Evolutionary conservation across 2,329 filamentous ascomycete species (phyloP).

Genomic region (Ceratocystis eucalypticola): DNA sequence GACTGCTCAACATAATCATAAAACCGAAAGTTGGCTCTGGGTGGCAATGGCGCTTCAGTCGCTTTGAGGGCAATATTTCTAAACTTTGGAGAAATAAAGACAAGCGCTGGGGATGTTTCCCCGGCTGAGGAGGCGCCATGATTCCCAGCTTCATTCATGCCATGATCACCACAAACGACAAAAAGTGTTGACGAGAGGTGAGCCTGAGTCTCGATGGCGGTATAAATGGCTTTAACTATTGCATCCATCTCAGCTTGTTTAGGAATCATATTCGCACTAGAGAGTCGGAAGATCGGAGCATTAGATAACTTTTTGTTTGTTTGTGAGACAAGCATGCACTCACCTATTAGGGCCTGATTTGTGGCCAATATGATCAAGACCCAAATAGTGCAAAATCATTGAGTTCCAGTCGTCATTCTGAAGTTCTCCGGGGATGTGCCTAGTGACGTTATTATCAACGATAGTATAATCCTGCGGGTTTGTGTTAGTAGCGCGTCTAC

Average conservation of each 20-base stretch:
- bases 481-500: neutral
- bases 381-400: conserved; percentile 90
- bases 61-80: conserved; percentile 36
- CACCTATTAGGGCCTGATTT: conserved; percentile 81
- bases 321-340: conserved; percentile 10
- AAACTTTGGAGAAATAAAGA: conserved; percentile 82
- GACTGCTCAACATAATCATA: conserved; percentile 84
- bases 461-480: conserved; percentile 77
- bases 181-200: conserved; percentile 70
- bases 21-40: conserved; percentile 62
- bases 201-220: conserved; percentile 53
- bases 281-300: neutral
- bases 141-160: conserved; percentile 98
- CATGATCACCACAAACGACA: conserved; percentile 83
- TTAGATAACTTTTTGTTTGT: neutral
- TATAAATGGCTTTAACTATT: conserved; percentile 63
- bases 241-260: conserved; percentile 92
- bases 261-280: conserved; percentile 73
- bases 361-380: conserved; percentile 93
- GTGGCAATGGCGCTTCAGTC: conserved; percentile 40
- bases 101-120: conserved; percentile 82
- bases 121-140: conserved; percentile 88
- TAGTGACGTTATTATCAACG: conserved; percentile 93
- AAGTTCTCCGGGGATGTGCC: conserved; percentile 70
- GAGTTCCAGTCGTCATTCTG: conserved; percentile 71